Evolutionary conservation across 352 stramenopile genomes (phyloP), one percentile per base, ranked within the genome.

Genomic region (Phytophthora colocasiae): DNA sequence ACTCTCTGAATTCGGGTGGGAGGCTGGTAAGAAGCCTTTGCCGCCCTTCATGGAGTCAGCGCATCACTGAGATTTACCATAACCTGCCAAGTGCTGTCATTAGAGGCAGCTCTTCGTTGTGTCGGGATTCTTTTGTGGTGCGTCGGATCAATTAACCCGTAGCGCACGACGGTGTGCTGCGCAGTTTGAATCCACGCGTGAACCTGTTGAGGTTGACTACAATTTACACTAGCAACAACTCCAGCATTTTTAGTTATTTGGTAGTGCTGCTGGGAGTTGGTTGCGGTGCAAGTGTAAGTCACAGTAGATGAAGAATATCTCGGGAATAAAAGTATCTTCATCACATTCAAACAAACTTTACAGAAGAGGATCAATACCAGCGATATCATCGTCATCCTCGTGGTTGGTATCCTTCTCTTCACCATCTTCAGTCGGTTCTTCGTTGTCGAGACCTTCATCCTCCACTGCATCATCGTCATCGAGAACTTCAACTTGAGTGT

Each of bases 1-100:
- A 69, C 50, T 54, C 45, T 79, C 71, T 79, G 67, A 71, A 75
- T 68, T 67, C 44, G 52, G 46, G 51, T 72, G 65, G 66, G 43
- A 22, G 61, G 69, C 44, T 75, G 43, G 40, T 67, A 53, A 66
- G 45, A 63, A 63, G 66, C 44, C 66, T 66, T 31, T 50, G 59
- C 60, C 57, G 63, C 36, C 12, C 61, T 78, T 75, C 66, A 78
- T 75, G 70, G 66, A 52, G 70, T 69, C 51, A 66, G 44, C 65
- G 65, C 27, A 60, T 60, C 39, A 48, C 55, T n/a, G 32, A 43
- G 43, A 36, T 15, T 10, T 58, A 29, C 41, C 15, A 8, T 34
- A 26, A 31, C 22, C 27, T 46, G 47, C 58, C 48, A 67, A 62
- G 53, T 12, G 46, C 36, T 76, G 50, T 56, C 40, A 72, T 46